These are phyloP conservation scores for Raphanus hybrid DNA, from an alignment of 441 rosid genomes.

Conservation along the genomic window DNA sequence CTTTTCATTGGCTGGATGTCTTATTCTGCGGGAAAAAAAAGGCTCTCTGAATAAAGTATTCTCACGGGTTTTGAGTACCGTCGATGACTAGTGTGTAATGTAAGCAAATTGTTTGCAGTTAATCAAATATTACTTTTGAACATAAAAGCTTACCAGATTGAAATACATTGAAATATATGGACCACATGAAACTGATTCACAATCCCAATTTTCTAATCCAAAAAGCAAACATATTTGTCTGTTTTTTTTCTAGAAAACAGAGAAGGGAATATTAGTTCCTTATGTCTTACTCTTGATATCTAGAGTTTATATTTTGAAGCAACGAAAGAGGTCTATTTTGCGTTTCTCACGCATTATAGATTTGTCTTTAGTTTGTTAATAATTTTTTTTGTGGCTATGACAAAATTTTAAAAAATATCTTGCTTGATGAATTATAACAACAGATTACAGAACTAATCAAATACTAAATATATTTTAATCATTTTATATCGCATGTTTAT, in stretches of 20 bases:
- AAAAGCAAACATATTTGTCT: constrained; percentile 18
- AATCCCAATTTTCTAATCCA: constrained; percentile 11
- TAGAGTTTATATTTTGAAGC: constrained; percentile 40
- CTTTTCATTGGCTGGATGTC: constrained; percentile 27
- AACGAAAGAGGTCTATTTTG: constrained; percentile 37
- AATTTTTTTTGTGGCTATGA: background rate
- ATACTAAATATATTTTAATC: background rate
- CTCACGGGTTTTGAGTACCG: constrained; percentile 31
- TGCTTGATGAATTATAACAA: constrained; percentile 4
- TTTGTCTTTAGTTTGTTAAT: constrained; percentile 9
- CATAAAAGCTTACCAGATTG: background rate
- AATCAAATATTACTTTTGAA: background rate
- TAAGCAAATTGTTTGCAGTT: constrained; percentile 33
- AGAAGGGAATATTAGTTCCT: constrained; percentile 36
- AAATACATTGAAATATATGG: constrained; percentile 16
- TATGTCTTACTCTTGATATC: constrained; percentile 44
- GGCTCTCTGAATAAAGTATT: constrained; percentile 16
- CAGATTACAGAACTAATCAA: constrained; percentile 2
- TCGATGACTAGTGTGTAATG: constrained; percentile 28
- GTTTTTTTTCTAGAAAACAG: constrained; percentile 8
- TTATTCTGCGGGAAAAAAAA: constrained; percentile 17
- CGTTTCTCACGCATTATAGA: constrained; percentile 35
- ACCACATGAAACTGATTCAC: constrained; percentile 23
- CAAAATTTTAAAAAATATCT: constrained; percentile 1
- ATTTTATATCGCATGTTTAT: background rate